phyloP scores from a whole-genome alignment of 768 basidiomycete species.

The Agrocybe praecox region DNA sequence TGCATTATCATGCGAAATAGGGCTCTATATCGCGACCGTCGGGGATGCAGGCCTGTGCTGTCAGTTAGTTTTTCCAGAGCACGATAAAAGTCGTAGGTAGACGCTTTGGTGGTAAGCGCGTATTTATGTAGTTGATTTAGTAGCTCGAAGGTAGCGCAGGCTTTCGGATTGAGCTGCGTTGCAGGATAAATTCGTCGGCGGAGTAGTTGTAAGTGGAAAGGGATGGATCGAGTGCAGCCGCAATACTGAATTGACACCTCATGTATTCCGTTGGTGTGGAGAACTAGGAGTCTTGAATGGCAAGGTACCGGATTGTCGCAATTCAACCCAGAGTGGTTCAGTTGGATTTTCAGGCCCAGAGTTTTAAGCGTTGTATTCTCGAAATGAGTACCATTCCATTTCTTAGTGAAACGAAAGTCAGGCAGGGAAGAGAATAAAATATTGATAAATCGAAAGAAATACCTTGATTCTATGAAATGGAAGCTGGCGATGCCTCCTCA shows the following conservation, averaged over 20 bases:
- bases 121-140: background rate
- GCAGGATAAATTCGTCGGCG: conserved; percentile 13
- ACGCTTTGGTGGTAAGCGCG: conserved; percentile 5
- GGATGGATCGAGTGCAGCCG: background rate
- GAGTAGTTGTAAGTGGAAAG: conserved; percentile 2
- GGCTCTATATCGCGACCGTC: conserved; percentile 4
- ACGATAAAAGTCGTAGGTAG: conserved; percentile 10
- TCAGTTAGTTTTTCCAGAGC: conserved; percentile 5
- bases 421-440: background rate
- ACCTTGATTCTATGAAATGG: conserved; percentile 3
- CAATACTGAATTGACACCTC: background rate
- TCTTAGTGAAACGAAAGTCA: background rate
- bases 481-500: background rate
- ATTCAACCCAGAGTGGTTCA: background rate
- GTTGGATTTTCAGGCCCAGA: conserved; percentile 5
- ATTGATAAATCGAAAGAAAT: background rate
- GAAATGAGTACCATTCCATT: background rate
- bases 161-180: background rate
- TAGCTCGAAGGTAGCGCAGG: conserved; percentile 11
- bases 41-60: background rate
- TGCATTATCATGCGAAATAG: conserved; percentile 11
- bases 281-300: conserved; percentile 3
- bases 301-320: conserved; percentile 1
- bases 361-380: background rate
- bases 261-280: conserved; percentile 5